Percentiles rank a stretch among this genome's conserved stretches.
Conservation (phyloP, 768 basidiomycete species). For the Suillus lakei region DNA sequence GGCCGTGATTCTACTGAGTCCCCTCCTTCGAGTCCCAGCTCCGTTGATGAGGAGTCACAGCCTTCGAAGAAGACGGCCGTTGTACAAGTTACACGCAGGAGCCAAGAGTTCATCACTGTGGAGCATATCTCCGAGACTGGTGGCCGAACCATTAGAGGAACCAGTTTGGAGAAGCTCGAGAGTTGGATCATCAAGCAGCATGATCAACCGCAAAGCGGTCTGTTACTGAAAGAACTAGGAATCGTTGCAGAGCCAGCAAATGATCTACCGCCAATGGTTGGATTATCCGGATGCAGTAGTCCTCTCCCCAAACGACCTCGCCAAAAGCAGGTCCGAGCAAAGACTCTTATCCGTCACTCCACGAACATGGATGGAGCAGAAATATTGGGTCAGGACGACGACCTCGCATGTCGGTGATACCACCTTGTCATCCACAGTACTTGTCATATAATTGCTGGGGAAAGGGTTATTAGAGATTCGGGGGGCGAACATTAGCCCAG, state of each 20-base stretch:
- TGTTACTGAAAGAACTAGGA: background rate
- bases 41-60: background rate
- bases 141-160: background rate
- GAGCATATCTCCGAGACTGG: background rate
- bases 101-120: background rate
- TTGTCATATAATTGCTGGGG: too few relatives aligned
- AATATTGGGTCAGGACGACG: background rate
- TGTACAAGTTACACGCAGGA: background rate
- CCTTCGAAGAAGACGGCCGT: background rate
- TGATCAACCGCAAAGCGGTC: background rate
- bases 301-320: background rate
- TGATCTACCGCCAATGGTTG: background rate
- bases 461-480: too few relatives aligned
- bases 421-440: background rate
- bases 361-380: background rate
- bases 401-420: background rate
- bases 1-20: background rate
- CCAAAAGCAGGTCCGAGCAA: background rate
- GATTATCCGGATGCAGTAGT: background rate
- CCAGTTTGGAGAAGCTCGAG: background rate
- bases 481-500: too few relatives aligned
- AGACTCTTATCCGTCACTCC: slow-evolving; percentile 1
- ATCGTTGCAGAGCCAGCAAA: background rate
- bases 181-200: background rate
- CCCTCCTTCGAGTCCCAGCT: background rate